Base-by-base conservation (phyloP, 805 yeast species). In the Candida yuanshanica region DNA sequence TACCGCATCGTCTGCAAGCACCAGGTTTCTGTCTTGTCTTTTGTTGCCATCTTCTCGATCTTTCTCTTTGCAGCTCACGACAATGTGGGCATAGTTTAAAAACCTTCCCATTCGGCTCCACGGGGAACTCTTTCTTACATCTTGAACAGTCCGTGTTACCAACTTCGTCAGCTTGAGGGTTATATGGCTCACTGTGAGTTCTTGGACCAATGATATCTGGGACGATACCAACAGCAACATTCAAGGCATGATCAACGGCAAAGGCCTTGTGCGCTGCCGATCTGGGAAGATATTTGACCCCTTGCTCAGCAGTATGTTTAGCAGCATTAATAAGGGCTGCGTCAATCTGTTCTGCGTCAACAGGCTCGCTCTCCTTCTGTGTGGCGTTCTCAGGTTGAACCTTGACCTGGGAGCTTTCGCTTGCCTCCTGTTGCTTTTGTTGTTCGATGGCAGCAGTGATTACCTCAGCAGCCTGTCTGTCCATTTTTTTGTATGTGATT, bases 281-380 rank as follows among this genome's bases (percentile, higher is more conserved):
- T 31, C 43, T 38, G 13, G 48, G 42, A 11, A 43, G 34, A 4
- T n/a, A 17, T 10, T 36, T 36, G 3, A 14, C n/a, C 5, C 32
- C 33, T 8, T 17, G 20, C 5, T 17, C 4, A 17, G 24, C 34
- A 22, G 17, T 9, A 4, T 23, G 32, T 21, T 33, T 26, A 17
- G 14, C 33, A 3, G 20, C 36, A 10, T 37, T 41, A 36, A 11
- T 12, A 4, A 29, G 31, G 6, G n/a, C 17, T 20, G 26, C 14
- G 20, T 40, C 32, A 18, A 22, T 16, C 11, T 17, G 32, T 25
- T 35, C 18, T 35, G 17, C 22, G 14, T 31, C 18, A 3, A 9
- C 34, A 31, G 21, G 34, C 90, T 81, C 68, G 82, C 88, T 24
- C 81, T 83, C 44, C 89, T 87, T 12, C 89, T 80, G 54, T 90